A percentile compares a stretch with the other conserved stretches of the same genome.
These are phyloP conservation scores for Trichoderma sp. DNA, from an alignment of 2,329 filamentous ascomycete genomes.

Conservation along the genomic window DNA sequence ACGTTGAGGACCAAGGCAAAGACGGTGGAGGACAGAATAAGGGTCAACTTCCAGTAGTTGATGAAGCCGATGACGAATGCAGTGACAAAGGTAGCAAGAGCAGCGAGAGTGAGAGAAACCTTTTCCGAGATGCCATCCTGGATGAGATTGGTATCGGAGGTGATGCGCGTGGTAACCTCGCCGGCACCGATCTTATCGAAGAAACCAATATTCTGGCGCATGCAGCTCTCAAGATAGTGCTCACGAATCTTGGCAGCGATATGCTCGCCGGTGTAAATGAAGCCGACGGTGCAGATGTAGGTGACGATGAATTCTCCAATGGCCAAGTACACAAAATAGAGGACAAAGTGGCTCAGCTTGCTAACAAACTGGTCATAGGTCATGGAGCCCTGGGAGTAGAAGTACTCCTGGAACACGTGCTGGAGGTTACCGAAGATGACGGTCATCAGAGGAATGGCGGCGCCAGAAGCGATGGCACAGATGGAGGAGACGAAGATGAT, in stretches of 20 bases:
- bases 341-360: conserved; percentile 63
- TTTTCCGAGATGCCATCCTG: conserved; percentile 95
- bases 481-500: conserved; percentile 64
- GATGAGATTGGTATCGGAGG: conserved; percentile 88
- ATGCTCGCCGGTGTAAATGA: conserved; percentile 85
- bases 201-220: conserved; percentile 88
- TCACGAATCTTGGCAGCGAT: conserved; percentile 77
- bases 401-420: conserved; percentile 62
- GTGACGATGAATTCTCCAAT: conserved; percentile 77
- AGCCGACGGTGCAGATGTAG: conserved; percentile 82
- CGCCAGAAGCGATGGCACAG: conserved; percentile 70
- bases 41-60: conserved; percentile 88
- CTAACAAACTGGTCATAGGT: conserved; percentile 58
- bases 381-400: conserved; percentile 43
- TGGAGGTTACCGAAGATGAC: conserved; percentile 78
- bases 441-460: conserved; percentile 78
- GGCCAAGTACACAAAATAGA: conserved; percentile 85
- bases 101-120: conserved; percentile 74
- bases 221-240: conserved; percentile 79
- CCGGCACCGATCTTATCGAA: conserved; percentile 92
- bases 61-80: conserved; percentile 90
- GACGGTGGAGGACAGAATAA: conserved; percentile 83
- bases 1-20: conserved; percentile 78
- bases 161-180: conserved; percentile 93
- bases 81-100: conserved; percentile 79